Conservation (phyloP, 1,284 basidiomycete species). For the Afroboletus lepidellus region DNA sequence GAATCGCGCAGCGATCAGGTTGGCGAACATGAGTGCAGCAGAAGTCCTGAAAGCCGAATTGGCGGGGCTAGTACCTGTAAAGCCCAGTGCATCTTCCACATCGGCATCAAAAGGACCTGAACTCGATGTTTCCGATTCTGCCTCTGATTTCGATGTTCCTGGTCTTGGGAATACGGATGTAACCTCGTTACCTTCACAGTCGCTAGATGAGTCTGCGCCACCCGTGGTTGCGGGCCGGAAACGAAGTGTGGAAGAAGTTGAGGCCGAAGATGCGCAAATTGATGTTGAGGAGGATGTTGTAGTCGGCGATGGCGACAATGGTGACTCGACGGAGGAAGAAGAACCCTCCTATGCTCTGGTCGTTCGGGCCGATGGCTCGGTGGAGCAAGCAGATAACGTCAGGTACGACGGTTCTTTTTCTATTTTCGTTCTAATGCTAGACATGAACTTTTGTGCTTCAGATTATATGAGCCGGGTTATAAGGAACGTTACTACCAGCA, state of each 20-base stretch:
- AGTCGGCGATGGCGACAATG: constrained; percentile 46
- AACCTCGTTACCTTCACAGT: constrained; percentile 13
- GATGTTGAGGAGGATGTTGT: constrained; percentile 38
- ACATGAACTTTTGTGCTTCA: constrained; percentile 34
- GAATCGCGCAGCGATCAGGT: constrained; percentile 84
- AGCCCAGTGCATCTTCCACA: constrained; percentile 39
- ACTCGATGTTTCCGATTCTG: constrained; percentile 31
- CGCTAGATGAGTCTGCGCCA: constrained; percentile 23
- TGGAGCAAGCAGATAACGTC: constrained; percentile 92
- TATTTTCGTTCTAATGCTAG: not conserved
- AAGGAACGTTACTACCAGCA: constrained; percentile 92
- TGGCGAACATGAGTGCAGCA: constrained; percentile 96
- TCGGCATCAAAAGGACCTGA: constrained; percentile 20
- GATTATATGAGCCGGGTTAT: constrained; percentile 94
- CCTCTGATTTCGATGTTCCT: constrained; percentile 39
- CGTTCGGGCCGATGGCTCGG: constrained; percentile 83
- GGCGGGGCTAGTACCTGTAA: constrained; percentile 62
- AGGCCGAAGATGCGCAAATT: constrained; percentile 53
- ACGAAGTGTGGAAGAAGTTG: constrained; percentile 65
- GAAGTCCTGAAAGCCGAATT: constrained; percentile 92
- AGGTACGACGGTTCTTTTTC: constrained; percentile 54
- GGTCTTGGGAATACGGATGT: constrained; percentile 34
- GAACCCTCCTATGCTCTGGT: constrained; percentile 56
- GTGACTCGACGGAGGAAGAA: constrained; percentile 43
- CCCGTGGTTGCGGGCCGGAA: constrained; percentile 51